Evolutionary conservation across 495 filamentous ascomycete species (phyloP).

Genomic region (Podospora pseudopauciseta): DNA sequence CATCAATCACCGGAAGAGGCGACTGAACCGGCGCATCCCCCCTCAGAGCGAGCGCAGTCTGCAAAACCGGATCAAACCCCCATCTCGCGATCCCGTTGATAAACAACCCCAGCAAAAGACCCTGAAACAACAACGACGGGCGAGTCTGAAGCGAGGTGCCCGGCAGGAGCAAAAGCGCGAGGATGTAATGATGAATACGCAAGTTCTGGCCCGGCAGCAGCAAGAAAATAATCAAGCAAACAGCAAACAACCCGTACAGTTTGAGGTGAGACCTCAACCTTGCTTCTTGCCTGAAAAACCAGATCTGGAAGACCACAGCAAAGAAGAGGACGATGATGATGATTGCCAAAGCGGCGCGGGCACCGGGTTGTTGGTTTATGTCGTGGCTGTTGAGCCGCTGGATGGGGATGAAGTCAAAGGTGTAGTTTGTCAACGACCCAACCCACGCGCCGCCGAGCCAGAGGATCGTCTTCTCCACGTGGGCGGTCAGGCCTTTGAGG

Average conservation of each 20-base stretch:
- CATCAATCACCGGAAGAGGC: constrained; percentile 58
- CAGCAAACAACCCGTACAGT: constrained; percentile 62
- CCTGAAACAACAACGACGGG: constrained; percentile 75
- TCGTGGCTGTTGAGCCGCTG: constrained; percentile 72
- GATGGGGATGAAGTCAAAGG: constrained; percentile 78
- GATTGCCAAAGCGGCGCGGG: constrained; percentile 62
- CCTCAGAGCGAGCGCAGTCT: constrained; percentile 67
- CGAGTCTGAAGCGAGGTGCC: constrained; percentile 82
- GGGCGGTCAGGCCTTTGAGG: constrained; percentile 56
- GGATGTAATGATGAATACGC: constrained; percentile 95
- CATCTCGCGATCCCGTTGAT: constrained; percentile 89
- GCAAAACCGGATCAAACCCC: constrained; percentile 86
- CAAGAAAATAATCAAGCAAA: constrained; percentile 58
- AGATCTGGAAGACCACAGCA: constrained; percentile 63
- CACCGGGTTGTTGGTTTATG: constrained; percentile 72
- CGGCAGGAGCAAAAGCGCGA: constrained; percentile 75
- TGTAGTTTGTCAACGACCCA: constrained; percentile 78
- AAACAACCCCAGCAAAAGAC: constrained; percentile 83
- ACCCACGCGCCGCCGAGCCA: constrained; percentile 75
- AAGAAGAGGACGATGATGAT: constrained; percentile 60
- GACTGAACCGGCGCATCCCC: constrained; percentile 66
- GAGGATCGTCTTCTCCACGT: constrained; percentile 70
- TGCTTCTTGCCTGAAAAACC: constrained; percentile 68
- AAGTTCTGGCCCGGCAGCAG: constrained; percentile 71
- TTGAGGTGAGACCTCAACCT: constrained; percentile 63